phyloP scores from a whole-genome alignment of 768 basidiomycete species.

The Antrodiella citrinella region DNA sequence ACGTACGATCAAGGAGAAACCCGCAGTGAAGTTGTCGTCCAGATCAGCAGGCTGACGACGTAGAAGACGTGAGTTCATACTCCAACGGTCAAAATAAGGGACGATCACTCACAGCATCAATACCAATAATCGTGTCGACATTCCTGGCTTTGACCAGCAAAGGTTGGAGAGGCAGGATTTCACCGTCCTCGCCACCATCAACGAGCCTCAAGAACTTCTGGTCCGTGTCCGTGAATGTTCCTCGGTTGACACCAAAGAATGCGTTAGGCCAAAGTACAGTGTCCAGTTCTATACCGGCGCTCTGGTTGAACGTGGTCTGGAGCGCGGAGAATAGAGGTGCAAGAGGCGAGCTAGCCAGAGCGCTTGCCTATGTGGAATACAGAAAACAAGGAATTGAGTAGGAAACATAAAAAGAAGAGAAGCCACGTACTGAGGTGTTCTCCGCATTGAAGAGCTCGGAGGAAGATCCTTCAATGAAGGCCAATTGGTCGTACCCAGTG shows the following conservation, averaged over 20 bases:
- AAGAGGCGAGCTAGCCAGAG: constrained; percentile 22
- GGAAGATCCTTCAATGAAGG: constrained; percentile 71
- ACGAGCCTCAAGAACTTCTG: constrained; percentile 52
- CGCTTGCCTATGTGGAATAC: constrained; percentile 13
- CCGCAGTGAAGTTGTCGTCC: constrained; percentile 37
- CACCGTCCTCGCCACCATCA: constrained; percentile 62
- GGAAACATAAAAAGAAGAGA: not conserved
- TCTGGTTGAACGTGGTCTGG: constrained; percentile 14
- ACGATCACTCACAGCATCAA: constrained; percentile 39
- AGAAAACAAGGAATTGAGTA: not conserved
- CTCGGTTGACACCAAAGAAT: constrained; percentile 38
- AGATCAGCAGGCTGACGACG: constrained; percentile 38
- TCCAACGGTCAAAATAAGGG: not conserved
- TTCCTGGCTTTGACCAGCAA: constrained; percentile 60
- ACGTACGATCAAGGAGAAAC: constrained; percentile 46
- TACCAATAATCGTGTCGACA: constrained; percentile 68
- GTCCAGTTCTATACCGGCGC: constrained; percentile 8
- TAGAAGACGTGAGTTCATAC: not conserved
- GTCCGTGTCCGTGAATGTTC: constrained; percentile 46
- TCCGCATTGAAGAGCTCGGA: constrained; percentile 59
- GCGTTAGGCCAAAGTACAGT: constrained; percentile 24
- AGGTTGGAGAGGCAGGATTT: constrained; percentile 66
- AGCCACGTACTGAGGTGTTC: constrained; percentile 13
- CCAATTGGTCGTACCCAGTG: constrained; percentile 65
- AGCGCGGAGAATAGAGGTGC: constrained; percentile 41